phyloP scores from a whole-genome alignment of 1,139 yeast species.

The Taphrina betulina region DNA sequence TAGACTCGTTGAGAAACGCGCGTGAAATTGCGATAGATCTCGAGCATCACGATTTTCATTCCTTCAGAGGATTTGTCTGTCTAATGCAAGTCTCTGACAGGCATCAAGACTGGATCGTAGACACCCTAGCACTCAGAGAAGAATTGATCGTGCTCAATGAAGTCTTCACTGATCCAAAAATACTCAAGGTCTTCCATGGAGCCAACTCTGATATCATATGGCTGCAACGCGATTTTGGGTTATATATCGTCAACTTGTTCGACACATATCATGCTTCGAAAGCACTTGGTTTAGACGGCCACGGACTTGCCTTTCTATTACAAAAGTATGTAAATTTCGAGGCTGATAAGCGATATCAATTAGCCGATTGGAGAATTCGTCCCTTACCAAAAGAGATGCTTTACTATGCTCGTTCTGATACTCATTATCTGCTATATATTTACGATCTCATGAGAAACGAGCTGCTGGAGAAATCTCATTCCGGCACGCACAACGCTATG shows the following conservation, averaged over 20 bases:
- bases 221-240: conserved; percentile 93
- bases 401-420: conserved; percentile 90
- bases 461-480: conserved; percentile 48
- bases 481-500: conserved; percentile 47
- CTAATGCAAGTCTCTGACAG: conserved; percentile 89
- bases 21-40: conserved; percentile 88
- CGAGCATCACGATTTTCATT: conserved; percentile 91
- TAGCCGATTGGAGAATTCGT: conserved; percentile 95
- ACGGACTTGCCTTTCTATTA: conserved; percentile 78
- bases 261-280: conserved; percentile 92
- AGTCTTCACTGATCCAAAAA: conserved; percentile 74
- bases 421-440: conserved; percentile 81
- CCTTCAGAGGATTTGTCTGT: conserved; percentile 87
- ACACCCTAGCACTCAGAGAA: conserved; percentile 71
- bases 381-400: conserved; percentile 77
- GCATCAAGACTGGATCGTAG: conserved; percentile 78
- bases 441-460: conserved; percentile 71
- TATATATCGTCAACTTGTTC: conserved; percentile 83
- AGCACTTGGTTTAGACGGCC: conserved; percentile 72
- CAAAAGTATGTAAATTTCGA: conserved; percentile 78
- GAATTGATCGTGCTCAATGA: conserved; percentile 66
- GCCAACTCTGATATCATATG: conserved; percentile 96
- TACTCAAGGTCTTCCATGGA: conserved; percentile 90
- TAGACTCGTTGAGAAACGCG: conserved; percentile 53
- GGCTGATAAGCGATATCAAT: conserved; percentile 90